These are phyloP conservation scores for Sporothrix dimorphospora DNA, from an alignment of 2,329 filamentous ascomycete species.

Conservation along the genomic window DNA sequence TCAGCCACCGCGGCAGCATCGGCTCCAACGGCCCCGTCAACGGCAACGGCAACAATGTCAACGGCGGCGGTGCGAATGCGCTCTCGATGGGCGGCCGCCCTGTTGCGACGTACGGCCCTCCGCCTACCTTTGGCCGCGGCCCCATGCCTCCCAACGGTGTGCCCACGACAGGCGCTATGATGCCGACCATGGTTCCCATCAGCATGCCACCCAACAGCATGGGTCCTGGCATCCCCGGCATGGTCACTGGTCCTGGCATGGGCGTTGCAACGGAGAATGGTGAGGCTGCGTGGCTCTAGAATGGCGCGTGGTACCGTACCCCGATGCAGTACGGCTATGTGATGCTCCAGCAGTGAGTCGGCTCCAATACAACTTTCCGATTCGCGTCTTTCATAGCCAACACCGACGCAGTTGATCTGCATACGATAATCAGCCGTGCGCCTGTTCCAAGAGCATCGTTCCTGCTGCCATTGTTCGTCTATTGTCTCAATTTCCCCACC, in stretches of 20 bases:
- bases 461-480: slow-evolving; percentile 8
- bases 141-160: slow-evolving; percentile 26
- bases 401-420: neutral
- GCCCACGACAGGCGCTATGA: slow-evolving; percentile 18
- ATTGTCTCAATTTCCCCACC: slow-evolving; percentile 21
- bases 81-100: slow-evolving; percentile 15
- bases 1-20: slow-evolving; percentile 39
- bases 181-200: slow-evolving; percentile 29
- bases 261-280: slow-evolving; percentile 36
- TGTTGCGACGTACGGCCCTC: slow-evolving; percentile 30
- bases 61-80: neutral
- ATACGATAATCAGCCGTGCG: neutral
- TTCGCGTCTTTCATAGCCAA: neutral
- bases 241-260: slow-evolving; percentile 29
- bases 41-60: neutral
- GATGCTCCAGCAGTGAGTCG: slow-evolving; percentile 12
- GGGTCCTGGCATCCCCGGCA: slow-evolving; percentile 12
- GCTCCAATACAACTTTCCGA: neutral
- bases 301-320: slow-evolving; percentile 30
- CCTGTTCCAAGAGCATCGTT: neutral
- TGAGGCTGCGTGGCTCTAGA: slow-evolving; percentile 37
- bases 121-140: slow-evolving; percentile 32
- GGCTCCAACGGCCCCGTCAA: neutral
- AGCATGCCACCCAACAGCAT: slow-evolving; percentile 31
- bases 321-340: slow-evolving; percentile 26